A percentile compares a stretch with the other conserved stretches of the same genome.
Evolutionary conservation across 208 protist genomes (phyloP).

Genomic region (Acanthamoeba lenticulata): DNA sequence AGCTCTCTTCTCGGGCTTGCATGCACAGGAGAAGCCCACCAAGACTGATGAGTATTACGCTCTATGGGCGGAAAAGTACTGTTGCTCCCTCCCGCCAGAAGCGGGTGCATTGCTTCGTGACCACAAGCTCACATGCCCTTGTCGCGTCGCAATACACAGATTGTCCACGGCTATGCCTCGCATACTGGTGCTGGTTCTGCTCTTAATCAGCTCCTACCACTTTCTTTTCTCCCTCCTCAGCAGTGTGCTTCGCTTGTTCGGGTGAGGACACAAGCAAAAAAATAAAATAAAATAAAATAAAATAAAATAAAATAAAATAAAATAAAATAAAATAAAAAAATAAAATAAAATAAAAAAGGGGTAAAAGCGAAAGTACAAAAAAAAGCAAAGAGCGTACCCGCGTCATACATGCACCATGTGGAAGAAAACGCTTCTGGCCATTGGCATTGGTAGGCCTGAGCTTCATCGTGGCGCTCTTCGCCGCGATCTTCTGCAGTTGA

Average conservation of each 20-base stretch:
- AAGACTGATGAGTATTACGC: constrained; percentile 13
- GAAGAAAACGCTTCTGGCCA: constrained; percentile 41
- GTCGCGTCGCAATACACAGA: not conserved
- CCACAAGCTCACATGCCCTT: not conserved
- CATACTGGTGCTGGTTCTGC: constrained; percentile 37
- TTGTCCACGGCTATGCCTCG: constrained; percentile 8
- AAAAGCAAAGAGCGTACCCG: not conserved
- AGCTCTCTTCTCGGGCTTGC: constrained; percentile 35
- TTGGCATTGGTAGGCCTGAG: constrained; percentile 39
- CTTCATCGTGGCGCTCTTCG: not conserved
- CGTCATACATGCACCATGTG: not conserved
- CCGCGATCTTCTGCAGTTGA: not conserved
- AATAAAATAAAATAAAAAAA: not conserved
- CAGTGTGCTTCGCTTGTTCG: not conserved
- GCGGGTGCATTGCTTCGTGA: not conserved
- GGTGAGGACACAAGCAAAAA: not conserved
- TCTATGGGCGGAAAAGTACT: constrained; percentile 19
- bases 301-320: not conserved
- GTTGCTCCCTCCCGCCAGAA: not conserved
- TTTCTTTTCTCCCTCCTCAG: not conserved
- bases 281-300: not conserved
- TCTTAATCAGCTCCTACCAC: constrained; percentile 19
- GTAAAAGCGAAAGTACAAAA: not conserved
- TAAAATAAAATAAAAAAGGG: not conserved
- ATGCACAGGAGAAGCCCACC: constrained; percentile 40